Evolutionary conservation across 176 grass and related monocot species (phyloP).

Genomic region (Phyllostachys edulis): DNA sequence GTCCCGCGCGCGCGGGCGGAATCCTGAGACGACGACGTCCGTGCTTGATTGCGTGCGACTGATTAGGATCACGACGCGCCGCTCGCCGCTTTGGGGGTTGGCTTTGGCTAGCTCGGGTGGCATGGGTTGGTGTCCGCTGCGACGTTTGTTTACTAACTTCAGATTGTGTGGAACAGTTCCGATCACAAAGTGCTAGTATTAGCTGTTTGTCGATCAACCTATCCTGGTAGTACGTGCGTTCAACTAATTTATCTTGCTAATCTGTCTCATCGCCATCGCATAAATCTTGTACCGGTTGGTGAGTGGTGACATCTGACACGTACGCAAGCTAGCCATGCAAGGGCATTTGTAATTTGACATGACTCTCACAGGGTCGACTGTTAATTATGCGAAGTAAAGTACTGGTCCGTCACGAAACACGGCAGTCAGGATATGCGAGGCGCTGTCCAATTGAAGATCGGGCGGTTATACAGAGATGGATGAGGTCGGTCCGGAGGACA

Average conservation of each 20-base stretch:
- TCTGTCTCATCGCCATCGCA: too few relatives aligned
- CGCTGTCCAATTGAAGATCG: background rate
- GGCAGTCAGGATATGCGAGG: background rate
- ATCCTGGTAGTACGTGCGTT: too few relatives aligned
- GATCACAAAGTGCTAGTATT: background rate
- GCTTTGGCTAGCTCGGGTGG: background rate
- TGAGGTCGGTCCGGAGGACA: background rate
- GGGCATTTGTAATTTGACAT: too few relatives aligned
- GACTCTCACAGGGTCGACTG: too few relatives aligned
- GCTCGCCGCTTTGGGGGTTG: background rate
- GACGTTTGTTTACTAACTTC: background rate
- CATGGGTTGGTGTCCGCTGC: background rate
- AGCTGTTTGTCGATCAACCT: background rate
- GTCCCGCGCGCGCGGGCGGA: background rate
- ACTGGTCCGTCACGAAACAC: too few relatives aligned
- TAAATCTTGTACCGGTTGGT: background rate
- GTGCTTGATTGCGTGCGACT: background rate
- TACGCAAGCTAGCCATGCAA: background rate
- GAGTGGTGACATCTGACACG: background rate
- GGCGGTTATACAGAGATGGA: background rate
- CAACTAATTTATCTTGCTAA: too few relatives aligned
- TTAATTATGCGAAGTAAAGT: too few relatives aligned
- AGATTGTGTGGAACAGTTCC: background rate
- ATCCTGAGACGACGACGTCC: too few relatives aligned
- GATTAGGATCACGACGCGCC: background rate